Percentiles rank a stretch among this genome's conserved stretches.
phyloP scores from a whole-genome alignment of 2,329 filamentous ascomycete genomes.

The Neopestalotiopsis sp. region DNA sequence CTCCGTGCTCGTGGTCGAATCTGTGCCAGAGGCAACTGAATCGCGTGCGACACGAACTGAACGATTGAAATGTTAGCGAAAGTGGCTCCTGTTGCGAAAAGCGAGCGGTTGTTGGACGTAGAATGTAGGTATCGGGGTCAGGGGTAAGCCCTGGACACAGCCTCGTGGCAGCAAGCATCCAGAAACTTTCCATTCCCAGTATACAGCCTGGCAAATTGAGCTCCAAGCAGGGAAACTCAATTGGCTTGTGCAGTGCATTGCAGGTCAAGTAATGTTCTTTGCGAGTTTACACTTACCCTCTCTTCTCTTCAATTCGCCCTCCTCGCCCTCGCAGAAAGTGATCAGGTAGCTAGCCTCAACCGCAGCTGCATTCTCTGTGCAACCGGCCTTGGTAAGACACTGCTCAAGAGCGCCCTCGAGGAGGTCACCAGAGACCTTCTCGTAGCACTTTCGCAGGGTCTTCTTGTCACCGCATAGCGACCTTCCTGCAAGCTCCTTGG shows the following conservation, averaged over 20 bases:
- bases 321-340: constrained; percentile 34
- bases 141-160: background rate
- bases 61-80: background rate
- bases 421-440: constrained; percentile 35
- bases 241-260: background rate
- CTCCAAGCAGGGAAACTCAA: background rate
- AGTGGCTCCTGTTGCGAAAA: background rate
- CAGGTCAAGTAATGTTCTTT: background rate
- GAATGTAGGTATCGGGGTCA: background rate
- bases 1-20: background rate
- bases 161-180: background rate
- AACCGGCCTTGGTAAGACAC: constrained; percentile 44
- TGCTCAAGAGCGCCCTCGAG: constrained; percentile 41
- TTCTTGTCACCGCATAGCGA: constrained; percentile 51
- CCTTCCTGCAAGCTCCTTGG: constrained; percentile 43
- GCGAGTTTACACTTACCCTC: background rate
- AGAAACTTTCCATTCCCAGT: background rate
- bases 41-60: constrained; percentile 1
- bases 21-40: background rate
- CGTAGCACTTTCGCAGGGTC: constrained; percentile 50
- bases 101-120: background rate
- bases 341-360: constrained; percentile 41
- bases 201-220: background rate
- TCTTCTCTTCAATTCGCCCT: constrained; percentile 14
- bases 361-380: constrained; percentile 40